Base-by-base conservation (phyloP, 768 basidiomycete genomes). In the Gelatoporia subvermispora region DNA sequence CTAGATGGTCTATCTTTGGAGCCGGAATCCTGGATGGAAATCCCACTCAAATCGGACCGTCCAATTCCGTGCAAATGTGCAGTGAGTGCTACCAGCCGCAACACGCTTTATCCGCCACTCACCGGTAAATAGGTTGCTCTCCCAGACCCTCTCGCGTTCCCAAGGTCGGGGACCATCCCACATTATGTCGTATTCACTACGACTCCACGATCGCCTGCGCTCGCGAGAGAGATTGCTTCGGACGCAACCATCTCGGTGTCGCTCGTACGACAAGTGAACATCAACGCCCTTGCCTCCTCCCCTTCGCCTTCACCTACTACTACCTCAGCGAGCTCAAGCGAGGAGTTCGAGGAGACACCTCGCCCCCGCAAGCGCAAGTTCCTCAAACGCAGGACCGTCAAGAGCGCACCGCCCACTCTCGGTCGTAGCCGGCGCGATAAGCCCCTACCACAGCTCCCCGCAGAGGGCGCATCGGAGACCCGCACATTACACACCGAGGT, bases 161-260 rank as follows among this genome's bases (percentile, higher is more conserved):
- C 78, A 55, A 83, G 85, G 23, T 62, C 73, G 21, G 73, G 73
- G 16, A 75, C 74, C n/a, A 76, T 88, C 51, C 78, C 85, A 11
- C 87, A 81, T 58, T 88, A 81, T 57, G 82, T 85, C 44, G 81
- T 87, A 23, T 87, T 87, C 65, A 77, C 78, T 9, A 86, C 86
- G 24, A 77, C 66, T 8, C 77, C 81, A 16, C 71, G 79, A 35
- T 82, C 79, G 16, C 63, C 71, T 1, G 54, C 65, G 10, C 66
- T 87, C 25, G 74, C 80, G 8, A 75, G 73, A 49, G 84, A 88
- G 58, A 84, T 88, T 31, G 79, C 84, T 8, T 59, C 82, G 3
- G 85, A 87, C 60, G 82, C 86, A 5, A 84, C 83, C 11, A 79
- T 86, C 25, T 76, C 77, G n/a, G 77, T 86, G 10, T 80, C 80